phyloP scores from a whole-genome alignment of 2,329 filamentous ascomycete genomes.

The Corniculantispora saksenae region DNA sequence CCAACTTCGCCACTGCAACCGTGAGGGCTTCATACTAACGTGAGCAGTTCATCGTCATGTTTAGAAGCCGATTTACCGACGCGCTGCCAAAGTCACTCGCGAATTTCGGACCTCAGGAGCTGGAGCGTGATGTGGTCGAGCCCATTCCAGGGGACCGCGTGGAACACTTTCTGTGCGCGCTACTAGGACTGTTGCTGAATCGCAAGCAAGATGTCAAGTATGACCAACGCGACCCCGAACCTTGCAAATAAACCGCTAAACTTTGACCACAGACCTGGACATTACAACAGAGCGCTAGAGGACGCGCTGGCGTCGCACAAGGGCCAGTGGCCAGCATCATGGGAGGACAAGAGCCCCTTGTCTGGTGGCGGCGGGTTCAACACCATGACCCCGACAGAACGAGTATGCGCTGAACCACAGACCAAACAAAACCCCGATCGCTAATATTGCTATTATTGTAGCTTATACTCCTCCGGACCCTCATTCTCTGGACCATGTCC shows the following conservation, averaged over 20 bases:
- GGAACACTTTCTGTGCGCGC: slow-evolving; percentile 84
- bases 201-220: slow-evolving; percentile 99
- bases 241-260: background rate
- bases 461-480: slow-evolving; percentile 79
- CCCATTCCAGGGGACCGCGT: slow-evolving; percentile 77
- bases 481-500: slow-evolving; percentile 85
- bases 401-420: slow-evolving; percentile 57
- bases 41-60: slow-evolving; percentile 92
- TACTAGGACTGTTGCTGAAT: slow-evolving; percentile 86
- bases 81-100: slow-evolving; percentile 83
- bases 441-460: slow-evolving; percentile 39
- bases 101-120: slow-evolving; percentile 92
- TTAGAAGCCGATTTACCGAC: slow-evolving; percentile 88
- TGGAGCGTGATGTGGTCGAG: slow-evolving; percentile 83
- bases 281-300: slow-evolving; percentile 90
- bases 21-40: slow-evolving; percentile 33
- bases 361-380: slow-evolving; percentile 79
- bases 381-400: slow-evolving; percentile 76
- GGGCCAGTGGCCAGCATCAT: slow-evolving; percentile 82
- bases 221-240: slow-evolving; percentile 35
- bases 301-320: slow-evolving; percentile 86
- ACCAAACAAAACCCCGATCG: background rate
- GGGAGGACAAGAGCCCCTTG: slow-evolving; percentile 82
- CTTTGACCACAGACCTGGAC: slow-evolving; percentile 66
- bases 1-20: slow-evolving; percentile 37